A percentile compares a stretch with the other conserved stretches of the same genome.
phyloP scores from a whole-genome alignment of 768 basidiomycete species.

The Tulasnella sp. region DNA sequence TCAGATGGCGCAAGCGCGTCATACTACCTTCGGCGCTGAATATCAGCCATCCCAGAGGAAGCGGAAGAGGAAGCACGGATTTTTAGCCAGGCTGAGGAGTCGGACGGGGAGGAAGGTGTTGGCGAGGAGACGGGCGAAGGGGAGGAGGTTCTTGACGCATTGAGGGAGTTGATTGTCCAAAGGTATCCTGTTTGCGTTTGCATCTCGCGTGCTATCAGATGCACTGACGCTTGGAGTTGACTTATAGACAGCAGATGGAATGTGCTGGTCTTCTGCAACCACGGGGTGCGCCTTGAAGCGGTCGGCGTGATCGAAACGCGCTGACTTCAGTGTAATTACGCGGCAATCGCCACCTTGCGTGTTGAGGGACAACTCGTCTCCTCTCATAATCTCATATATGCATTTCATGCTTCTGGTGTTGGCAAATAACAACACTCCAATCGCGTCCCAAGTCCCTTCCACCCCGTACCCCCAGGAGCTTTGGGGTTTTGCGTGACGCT shows the following conservation, averaged over 20 bases:
- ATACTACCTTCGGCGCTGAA: slow-evolving; percentile 66
- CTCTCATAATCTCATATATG: too few relatives aligned
- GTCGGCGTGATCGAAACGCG: too few relatives aligned
- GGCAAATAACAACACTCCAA: slow-evolving; percentile 31
- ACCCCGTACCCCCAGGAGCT: slow-evolving; percentile 58
- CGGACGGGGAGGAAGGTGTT: slow-evolving; percentile 65
- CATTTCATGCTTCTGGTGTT: too few relatives aligned
- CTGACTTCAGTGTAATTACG: too few relatives aligned
- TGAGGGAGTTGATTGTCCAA: slow-evolving; percentile 25
- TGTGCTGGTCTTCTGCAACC: too few relatives aligned
- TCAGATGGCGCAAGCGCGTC: slow-evolving; percentile 40
- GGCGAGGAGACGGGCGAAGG: slow-evolving; percentile 57
- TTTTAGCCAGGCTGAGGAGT: slow-evolving; percentile 63
- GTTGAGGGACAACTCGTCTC: too few relatives aligned
- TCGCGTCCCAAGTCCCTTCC: slow-evolving; percentile 69
- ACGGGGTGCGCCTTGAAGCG: too few relatives aligned
- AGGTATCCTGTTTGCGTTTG: too few relatives aligned
- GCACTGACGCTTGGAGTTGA: too few relatives aligned
- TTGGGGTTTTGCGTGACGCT: slow-evolving; percentile 51
- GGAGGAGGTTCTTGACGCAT: slow-evolving; percentile 71
- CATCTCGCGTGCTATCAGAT: too few relatives aligned
- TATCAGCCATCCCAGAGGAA: slow-evolving; percentile 95
- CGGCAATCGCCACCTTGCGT: too few relatives aligned
- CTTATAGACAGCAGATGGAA: too few relatives aligned
- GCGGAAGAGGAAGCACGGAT: slow-evolving; percentile 87